These are phyloP conservation scores for Jaltomata sinuosa DNA, from an alignment of 257 asterid genomes.

Conservation along the genomic window DNA sequence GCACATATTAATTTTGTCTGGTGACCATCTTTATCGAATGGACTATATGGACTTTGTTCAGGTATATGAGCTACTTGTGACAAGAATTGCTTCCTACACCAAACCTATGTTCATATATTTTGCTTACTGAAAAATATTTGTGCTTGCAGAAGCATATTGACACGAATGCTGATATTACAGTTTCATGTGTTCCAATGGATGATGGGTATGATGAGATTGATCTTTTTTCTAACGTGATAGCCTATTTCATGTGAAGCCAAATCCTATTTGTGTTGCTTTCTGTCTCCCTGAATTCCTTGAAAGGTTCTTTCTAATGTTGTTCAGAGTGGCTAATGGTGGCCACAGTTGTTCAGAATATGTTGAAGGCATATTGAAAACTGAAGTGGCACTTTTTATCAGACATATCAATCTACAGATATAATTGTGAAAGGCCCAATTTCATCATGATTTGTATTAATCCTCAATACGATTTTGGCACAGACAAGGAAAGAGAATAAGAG, in stretches of 20 bases:
- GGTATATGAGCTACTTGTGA: slow-evolving; percentile 32
- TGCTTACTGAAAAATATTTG: background rate
- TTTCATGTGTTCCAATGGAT: slow-evolving; percentile 92
- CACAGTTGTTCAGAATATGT: background rate
- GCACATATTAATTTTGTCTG: slow-evolving; percentile 76
- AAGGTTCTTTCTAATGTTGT: background rate
- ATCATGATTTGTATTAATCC: background rate
- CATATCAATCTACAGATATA: background rate
- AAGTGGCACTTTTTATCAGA: background rate
- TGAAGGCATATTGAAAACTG: background rate
- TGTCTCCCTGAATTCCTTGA: background rate
- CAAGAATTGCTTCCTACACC: background rate
- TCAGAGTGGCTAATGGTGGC: background rate
- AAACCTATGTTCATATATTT: background rate
- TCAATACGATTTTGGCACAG: background rate
- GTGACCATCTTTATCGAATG: slow-evolving; percentile 97
- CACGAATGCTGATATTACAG: slow-evolving; percentile 83
- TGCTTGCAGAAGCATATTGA: slow-evolving; percentile 83
- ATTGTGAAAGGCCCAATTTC: background rate
- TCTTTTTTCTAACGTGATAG: background rate
- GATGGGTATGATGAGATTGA: slow-evolving; percentile 45
- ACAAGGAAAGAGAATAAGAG: background rate
- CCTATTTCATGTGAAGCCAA: background rate
- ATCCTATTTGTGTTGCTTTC: background rate
- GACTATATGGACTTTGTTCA: slow-evolving; percentile 95